Percentiles rank a stretch among this genome's conserved stretches.
phyloP scores from a whole-genome alignment of 768 basidiomycete genomes.

The Thelephora aurantiotincta region DNA sequence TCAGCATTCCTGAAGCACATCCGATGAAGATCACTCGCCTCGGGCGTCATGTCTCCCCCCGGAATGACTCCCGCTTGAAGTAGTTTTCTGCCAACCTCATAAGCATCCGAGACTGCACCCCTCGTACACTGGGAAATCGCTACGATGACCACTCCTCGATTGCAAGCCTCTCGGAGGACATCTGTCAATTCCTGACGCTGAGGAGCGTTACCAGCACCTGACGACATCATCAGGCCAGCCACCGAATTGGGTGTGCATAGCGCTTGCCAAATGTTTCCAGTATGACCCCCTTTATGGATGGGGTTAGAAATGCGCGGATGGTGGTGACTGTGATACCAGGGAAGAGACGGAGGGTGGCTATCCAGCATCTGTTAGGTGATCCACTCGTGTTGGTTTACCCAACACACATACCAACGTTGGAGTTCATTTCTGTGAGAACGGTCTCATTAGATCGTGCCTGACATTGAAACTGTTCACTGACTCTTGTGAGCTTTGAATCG shows the following conservation, averaged over 20 bases:
- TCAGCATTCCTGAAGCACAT: conserved; percentile 1
- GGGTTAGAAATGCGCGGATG: conserved; percentile 59
- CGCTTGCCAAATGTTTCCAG: conserved; percentile 69
- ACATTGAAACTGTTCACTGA: conserved; percentile 13
- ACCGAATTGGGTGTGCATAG: background rate
- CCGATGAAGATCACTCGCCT: conserved; percentile 31
- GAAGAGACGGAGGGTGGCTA: conserved; percentile 73
- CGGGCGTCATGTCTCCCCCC: conserved; percentile 92
- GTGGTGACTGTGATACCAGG: conserved; percentile 74
- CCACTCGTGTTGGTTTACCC: conserved; percentile 5
- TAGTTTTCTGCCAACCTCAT: conserved; percentile 64
- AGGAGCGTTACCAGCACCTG: conserved; percentile 72
- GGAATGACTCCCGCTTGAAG: conserved; percentile 65
- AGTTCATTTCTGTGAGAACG: conserved; percentile 45
- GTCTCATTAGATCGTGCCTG: background rate
- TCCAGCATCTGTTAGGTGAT: conserved; percentile 7
- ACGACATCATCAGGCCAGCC: background rate
- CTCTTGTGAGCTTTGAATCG: conserved; percentile 77
- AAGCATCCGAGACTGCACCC: conserved; percentile 75
- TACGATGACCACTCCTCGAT: conserved; percentile 75
- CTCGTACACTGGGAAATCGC: conserved; percentile 85
- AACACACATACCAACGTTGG: conserved; percentile 54
- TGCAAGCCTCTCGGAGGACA: conserved; percentile 70
- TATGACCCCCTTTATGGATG: conserved; percentile 69
- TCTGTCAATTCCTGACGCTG: conserved; percentile 61